phyloP scores from a whole-genome alignment of 2,329 filamentous ascomycete species.

The Dactylellina drechsleri region DNA sequence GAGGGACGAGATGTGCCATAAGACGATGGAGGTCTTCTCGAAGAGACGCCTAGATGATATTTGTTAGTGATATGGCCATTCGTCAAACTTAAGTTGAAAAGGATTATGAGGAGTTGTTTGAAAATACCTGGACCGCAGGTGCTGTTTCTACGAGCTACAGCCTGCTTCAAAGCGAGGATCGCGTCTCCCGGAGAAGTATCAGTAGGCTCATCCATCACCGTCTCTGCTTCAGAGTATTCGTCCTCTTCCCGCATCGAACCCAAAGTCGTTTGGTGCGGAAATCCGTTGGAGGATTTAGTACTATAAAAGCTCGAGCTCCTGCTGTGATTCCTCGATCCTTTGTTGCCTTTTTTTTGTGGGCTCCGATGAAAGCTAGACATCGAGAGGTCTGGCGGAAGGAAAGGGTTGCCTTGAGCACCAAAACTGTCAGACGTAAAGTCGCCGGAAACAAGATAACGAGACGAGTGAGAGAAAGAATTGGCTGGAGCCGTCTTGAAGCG shows the following conservation, averaged over 20 bases:
- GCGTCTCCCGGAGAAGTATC: constrained; percentile 40
- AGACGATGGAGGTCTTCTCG: constrained; percentile 37
- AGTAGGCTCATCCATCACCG: constrained; percentile 44
- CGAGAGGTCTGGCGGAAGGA: constrained; percentile 32
- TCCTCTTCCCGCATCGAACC: constrained; percentile 52
- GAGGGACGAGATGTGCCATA: constrained; percentile 52
- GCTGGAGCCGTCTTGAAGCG: constrained; percentile 46
- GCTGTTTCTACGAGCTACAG: constrained; percentile 49
- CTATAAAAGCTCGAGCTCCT: constrained; percentile 36
- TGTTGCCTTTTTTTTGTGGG: constrained; percentile 20
- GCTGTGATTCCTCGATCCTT: constrained; percentile 27
- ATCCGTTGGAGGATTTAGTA: constrained; percentile 23
- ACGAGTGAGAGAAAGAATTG: constrained; percentile 34
- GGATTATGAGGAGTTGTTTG: neutral
- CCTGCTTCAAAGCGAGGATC: constrained; percentile 47
- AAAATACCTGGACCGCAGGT: constrained; percentile 38
- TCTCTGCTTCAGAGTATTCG: constrained; percentile 52
- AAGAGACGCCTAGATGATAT: constrained; percentile 12
- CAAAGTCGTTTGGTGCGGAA: constrained; percentile 26
- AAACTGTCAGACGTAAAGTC: constrained; percentile 52
- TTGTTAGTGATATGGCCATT: constrained; percentile 2
- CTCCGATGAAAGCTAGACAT: constrained; percentile 43
- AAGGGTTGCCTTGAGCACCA: constrained; percentile 32
- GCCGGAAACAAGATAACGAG: constrained; percentile 37
- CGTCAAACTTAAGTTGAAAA: neutral